These are phyloP conservation scores for Reutealis trisperma DNA, from an alignment of 345 rosid genomes.

Conservation along the genomic window DNA sequence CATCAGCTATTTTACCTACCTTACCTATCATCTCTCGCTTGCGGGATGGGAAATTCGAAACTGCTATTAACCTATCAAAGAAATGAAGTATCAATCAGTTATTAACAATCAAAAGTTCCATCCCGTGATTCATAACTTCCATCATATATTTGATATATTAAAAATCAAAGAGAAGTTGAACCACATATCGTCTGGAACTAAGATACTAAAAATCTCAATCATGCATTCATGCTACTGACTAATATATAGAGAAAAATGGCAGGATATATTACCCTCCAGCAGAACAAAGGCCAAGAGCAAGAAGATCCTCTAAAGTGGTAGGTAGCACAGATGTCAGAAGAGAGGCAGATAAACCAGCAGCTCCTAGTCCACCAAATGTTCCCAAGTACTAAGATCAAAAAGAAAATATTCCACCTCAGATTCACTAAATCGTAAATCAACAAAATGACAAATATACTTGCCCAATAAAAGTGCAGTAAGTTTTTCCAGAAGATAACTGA, in stretches of 20 bases:
- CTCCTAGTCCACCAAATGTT: conserved; percentile 89
- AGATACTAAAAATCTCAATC: background rate
- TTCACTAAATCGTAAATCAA: background rate
- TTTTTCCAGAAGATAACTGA: background rate
- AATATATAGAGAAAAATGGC: background rate
- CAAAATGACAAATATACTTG: background rate
- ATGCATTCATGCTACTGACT: background rate
- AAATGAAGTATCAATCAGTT: conserved; percentile 7
- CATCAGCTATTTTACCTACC: conserved; percentile 65
- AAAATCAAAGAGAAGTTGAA: background rate
- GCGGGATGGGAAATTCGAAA: conserved; percentile 77
- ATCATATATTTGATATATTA: background rate
- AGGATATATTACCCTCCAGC: conserved; percentile 74
- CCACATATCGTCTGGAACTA: background rate
- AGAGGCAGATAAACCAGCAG: conserved; percentile 89
- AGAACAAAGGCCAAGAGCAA: conserved; percentile 90
- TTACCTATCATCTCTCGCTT: conserved; percentile 59
- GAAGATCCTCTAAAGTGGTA: conserved; percentile 90
- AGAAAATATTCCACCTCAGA: conserved; percentile 22
- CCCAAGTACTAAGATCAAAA: conserved; percentile 58
- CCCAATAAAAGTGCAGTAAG: background rate
- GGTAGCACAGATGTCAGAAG: conserved; percentile 84
- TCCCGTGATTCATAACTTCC: background rate
- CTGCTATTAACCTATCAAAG: conserved; percentile 61
- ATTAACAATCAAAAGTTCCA: background rate